Evolutionary conservation across 139 green algal genomes (phyloP), one percentile per base, ranked within the genome.

Genomic region (Pseudopediastrum boryanum): DNA sequence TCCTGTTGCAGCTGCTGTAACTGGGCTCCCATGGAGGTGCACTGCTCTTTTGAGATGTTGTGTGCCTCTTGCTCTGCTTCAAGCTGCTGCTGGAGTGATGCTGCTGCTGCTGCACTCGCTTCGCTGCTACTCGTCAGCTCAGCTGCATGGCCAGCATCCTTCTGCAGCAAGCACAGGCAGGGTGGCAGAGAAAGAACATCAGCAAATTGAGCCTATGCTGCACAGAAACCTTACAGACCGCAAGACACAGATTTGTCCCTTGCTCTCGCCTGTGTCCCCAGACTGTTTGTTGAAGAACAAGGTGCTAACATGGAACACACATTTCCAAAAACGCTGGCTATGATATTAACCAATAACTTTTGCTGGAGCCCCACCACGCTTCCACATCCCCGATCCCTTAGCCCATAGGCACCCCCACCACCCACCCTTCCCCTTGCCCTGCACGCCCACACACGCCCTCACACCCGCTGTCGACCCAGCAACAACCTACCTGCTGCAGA

Each of bases 71-170:
- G 61, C 61, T 48, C 33, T 12, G n/a, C 12, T 35, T 69, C 16
- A 25, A 13, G 61, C 61, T 19, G 61, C 61, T 69, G 61, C 61
- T 69, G 61, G 12, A 8, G 10, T 7, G 12, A 23, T 64, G 61
- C 61, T 44, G 75, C 75, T 68, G 46, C 62, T 58, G 62, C 63
- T 75, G 38, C 29, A 3, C 21, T 25, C 8, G 21, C 54, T 69
- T 38, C 59, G 38, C 35, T 43, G 59, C 73, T 72, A 33, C 73
- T 51, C 48, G 59, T 25, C 7, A 71, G 43, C 59, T 80, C 31
- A 38, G 59, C 31, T 10, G 58, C n/a, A 5, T 44, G 29, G 4
- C 4, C 19, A 1, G 43, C n/a, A 9, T 74, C 73, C 2, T 73
- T 44, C 74, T 81, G 74, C 38, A 35, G 23, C 16, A 6, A 65